Evolutionary conservation across 108 stramenopile species (phyloP).

Genomic region (Tribonema minus): DNA sequence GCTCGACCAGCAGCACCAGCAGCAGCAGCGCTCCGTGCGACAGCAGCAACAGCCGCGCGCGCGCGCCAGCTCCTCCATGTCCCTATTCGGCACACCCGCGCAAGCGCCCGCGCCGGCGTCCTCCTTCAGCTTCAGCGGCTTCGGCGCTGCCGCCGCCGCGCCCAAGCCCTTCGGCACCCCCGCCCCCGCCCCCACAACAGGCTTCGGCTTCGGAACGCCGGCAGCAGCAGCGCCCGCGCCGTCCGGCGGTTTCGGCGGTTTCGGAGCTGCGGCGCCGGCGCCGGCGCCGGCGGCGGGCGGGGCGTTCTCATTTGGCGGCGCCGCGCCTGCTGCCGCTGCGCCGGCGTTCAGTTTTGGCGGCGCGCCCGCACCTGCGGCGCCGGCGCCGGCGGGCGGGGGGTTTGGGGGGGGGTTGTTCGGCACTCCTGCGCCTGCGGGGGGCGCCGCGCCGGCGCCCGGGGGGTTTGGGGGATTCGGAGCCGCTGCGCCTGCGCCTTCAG

Average conservation of each 20-base stretch:
- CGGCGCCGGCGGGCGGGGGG: too few relatives aligned
- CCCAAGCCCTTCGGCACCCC: neutral
- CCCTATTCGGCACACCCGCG: conserved; percentile 7
- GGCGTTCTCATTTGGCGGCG: too few relatives aligned
- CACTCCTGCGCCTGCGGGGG: neutral
- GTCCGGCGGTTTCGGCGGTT: neutral
- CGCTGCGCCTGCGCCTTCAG: neutral
- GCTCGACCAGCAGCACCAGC: neutral
- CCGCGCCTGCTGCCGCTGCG: too few relatives aligned
- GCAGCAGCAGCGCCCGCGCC: neutral
- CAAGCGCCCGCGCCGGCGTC: conserved; percentile 4
- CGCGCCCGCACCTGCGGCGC: too few relatives aligned
- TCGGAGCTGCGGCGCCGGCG: conserved; percentile 2
- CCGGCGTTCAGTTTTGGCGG: too few relatives aligned
- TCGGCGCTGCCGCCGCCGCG: neutral
- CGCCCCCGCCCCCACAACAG: neutral
- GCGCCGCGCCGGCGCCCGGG: neutral
- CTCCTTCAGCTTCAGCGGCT: too few relatives aligned
- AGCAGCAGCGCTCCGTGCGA: neutral
- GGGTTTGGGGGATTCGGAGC: conserved; percentile 4
- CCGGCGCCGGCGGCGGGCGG: conserved; percentile 1
- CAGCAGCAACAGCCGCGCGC: neutral
- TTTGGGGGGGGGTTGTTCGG: too few relatives aligned
- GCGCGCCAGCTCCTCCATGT: neutral
- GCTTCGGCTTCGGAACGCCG: neutral